Percentiles rank a stretch among this genome's conserved stretches.
phyloP scores from a whole-genome alignment of 2,329 filamentous ascomycete genomes.

The Chaetomium sp. region DNA sequence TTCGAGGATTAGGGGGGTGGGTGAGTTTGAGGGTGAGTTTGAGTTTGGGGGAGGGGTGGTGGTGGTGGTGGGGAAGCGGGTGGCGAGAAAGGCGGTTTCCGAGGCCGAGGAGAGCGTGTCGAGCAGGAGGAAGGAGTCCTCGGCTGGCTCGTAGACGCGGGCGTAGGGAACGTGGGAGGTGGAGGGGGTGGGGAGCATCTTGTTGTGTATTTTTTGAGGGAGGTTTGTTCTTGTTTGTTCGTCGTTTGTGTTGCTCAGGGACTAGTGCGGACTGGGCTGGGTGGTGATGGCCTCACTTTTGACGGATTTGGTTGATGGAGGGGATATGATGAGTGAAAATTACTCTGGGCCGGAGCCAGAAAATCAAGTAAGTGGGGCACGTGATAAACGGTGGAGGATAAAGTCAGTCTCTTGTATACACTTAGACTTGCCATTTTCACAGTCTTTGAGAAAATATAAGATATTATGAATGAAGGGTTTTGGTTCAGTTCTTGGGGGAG shows the following conservation, averaged over 20 bases:
- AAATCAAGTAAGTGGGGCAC: slow-evolving; percentile 23
- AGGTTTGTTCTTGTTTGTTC: background rate
- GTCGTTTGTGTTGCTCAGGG: background rate
- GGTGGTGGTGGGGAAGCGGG: slow-evolving; percentile 54
- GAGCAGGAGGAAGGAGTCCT: slow-evolving; percentile 92
- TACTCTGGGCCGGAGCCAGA: background rate
- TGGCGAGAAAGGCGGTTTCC: slow-evolving; percentile 69
- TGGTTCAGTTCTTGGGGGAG: background rate
- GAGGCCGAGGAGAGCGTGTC: slow-evolving; percentile 78
- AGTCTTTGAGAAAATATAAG: background rate
- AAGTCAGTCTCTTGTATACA: background rate
- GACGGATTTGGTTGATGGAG: slow-evolving; percentile 20
- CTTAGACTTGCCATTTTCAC: background rate
- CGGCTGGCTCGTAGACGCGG: slow-evolving; percentile 89
- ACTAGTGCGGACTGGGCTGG: background rate
- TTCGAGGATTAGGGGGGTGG: slow-evolving; percentile 70
- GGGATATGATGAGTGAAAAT: background rate
- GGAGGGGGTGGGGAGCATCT: slow-evolving; percentile 89
- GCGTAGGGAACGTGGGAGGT: slow-evolving; percentile 89
- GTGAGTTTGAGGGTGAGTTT: slow-evolving; percentile 38
- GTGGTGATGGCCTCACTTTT: slow-evolving; percentile 35
- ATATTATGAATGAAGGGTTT: background rate
- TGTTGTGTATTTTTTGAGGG: slow-evolving; percentile 11
- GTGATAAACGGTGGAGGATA: slow-evolving; percentile 9
- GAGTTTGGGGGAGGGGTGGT: background rate